phyloP scores from a whole-genome alignment of 148 eudicot genomes.

The Amaranthus hypochondriacus region DNA sequence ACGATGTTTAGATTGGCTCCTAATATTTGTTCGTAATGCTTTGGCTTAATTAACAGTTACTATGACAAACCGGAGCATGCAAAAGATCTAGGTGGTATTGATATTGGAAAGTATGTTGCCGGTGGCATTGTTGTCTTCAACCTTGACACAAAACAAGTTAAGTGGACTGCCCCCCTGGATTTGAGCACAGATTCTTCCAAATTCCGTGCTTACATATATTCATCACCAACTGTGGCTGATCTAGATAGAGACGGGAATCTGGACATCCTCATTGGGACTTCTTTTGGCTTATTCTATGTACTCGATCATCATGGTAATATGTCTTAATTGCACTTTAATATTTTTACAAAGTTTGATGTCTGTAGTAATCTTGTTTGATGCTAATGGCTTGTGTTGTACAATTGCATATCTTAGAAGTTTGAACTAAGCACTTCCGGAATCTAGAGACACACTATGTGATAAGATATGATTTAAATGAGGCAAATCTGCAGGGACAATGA shows the following conservation, averaged over 20 bases:
- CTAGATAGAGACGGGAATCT: slow-evolving; percentile 93
- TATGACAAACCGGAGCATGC: slow-evolving; percentile 93
- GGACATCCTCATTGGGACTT: slow-evolving; percentile 95
- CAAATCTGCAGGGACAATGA: too few relatives aligned
- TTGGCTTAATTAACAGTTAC: slow-evolving; percentile 61
- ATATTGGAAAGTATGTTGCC: slow-evolving; percentile 90
- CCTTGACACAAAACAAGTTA: slow-evolving; percentile 93
- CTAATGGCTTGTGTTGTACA: not conserved
- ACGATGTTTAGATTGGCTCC: slow-evolving; percentile 7
- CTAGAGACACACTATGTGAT: not conserved
- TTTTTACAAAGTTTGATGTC: not conserved
- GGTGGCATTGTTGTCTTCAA: slow-evolving; percentile 95
- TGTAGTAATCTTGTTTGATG: not conserved
- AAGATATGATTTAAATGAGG: not conserved
- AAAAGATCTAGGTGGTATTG: slow-evolving; percentile 88
- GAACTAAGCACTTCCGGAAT: not conserved
- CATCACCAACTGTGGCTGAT: slow-evolving; percentile 87
- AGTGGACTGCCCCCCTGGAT: slow-evolving; percentile 80
- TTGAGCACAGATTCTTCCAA: slow-evolving; percentile 72
- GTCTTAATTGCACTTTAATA: slow-evolving; percentile 13
- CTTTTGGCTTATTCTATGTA: slow-evolving; percentile 86
- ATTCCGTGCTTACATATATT: slow-evolving; percentile 83
- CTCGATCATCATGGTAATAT: slow-evolving; percentile 88
- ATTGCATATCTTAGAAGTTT: not conserved
- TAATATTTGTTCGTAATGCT: slow-evolving; percentile 15